Base-by-base conservation (phyloP, 345 rosid species). In the Firmiana major region DNA sequence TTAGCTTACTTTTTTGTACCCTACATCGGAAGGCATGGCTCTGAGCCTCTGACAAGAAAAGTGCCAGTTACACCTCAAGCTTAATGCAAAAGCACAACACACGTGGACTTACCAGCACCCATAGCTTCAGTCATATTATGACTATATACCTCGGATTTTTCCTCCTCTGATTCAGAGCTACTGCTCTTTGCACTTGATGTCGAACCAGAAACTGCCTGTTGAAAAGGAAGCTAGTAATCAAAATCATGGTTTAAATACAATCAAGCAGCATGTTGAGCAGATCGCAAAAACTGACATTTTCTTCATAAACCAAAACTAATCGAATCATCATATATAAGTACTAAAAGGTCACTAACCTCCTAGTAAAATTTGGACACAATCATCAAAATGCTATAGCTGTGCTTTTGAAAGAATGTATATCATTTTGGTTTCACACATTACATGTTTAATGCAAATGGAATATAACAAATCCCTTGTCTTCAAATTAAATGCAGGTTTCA, bases 111-210 rank as follows among this genome's bases (percentile, higher is more conserved):
- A 95, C 99, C 98, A 71, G 97, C 97, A 82, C 99, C 99, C 99
- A 95, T 95, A 40, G 97, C 97, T 82, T 90, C 90, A n/a, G 98
- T 95, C 99, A 95, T 95, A 83, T 87, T 89, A 83, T 84, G 85
- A 81, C 97, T 93, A 63, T 93, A 95, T 42, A 78, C 78, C 70
- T 90, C 93, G 24, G 99, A 95, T 78, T 90, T 93, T 74, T 84
- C 90, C 81, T 85, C 86, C 79, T 88, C 64, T 36, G 82, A 78
- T 62, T 90, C 82, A 49, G 90, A 67, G 66, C 78, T 87, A 77
- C 86, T 83, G 74, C 73, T 84, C 82, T 89, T 89, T 21, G 82
- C 77, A 76, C 92, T 88, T 0, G 98, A 83, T 38, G 87, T 84
- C 28, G 96, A 84, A 73, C 89, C 96, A 64, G 93, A 84, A 77